A percentile compares a stretch with the other conserved stretches of the same genome.
These are phyloP conservation scores for Leucocoprinus sp. DNA, from an alignment of 768 basidiomycete species.

Conservation along the genomic window DNA sequence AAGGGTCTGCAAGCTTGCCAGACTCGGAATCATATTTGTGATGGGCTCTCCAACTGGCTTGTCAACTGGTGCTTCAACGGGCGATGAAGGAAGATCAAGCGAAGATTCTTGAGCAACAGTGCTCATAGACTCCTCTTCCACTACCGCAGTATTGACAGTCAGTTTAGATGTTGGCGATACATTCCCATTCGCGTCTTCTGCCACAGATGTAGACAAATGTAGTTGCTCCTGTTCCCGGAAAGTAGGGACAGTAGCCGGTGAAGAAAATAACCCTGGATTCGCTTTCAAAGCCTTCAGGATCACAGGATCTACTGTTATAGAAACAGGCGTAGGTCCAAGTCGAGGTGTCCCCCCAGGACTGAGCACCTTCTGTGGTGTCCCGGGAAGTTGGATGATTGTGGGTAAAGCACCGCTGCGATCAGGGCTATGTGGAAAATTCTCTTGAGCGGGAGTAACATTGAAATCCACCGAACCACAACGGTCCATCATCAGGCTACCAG, in stretches of 20 bases:
- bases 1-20: neutral
- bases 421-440: too few relatives aligned
- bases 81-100: neutral
- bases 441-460: slow-evolving; percentile 12
- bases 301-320: slow-evolving; percentile 17
- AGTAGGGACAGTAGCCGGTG: neutral
- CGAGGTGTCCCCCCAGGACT: slow-evolving; percentile 18
- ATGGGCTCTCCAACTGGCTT: neutral
- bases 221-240: neutral
- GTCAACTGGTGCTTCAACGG: neutral
- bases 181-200: too few relatives aligned
- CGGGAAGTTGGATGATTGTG: slow-evolving; percentile 16
- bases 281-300: slow-evolving; percentile 17
- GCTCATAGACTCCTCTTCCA: neutral
- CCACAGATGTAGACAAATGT: too few relatives aligned
- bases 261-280: neutral
- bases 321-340: slow-evolving; percentile 15
- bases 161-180: too few relatives aligned
- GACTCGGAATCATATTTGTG: neutral
- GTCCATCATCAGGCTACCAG: neutral
- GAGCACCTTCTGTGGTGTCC: slow-evolving; percentile 16
- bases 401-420: slow-evolving; percentile 8
- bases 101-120: neutral
- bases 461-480: slow-evolving; percentile 23
- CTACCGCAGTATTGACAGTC: neutral